phyloP scores from a whole-genome alignment of 768 basidiomycete genomes.

The Cystofilobasidium bisporidii region DNA sequence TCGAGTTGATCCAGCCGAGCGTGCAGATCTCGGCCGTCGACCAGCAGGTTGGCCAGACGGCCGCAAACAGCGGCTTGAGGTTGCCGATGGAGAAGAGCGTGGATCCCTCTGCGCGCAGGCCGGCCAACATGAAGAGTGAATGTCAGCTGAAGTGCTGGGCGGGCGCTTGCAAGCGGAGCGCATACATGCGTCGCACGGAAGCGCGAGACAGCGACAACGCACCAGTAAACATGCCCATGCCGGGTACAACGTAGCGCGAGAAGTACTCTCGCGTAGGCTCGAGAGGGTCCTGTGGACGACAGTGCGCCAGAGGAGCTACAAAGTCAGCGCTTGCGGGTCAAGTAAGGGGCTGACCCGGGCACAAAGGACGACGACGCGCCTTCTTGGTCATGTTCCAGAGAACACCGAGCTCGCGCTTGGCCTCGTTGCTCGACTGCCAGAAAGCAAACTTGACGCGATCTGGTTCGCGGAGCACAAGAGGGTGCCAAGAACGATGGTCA shows the following conservation, averaged over 20 bases:
- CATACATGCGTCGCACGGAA: too few relatives aligned
- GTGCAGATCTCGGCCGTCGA: slow-evolving; percentile 35
- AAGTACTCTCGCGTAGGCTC: slow-evolving; percentile 38
- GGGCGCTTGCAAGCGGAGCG: too few relatives aligned
- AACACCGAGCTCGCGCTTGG: slow-evolving; percentile 36
- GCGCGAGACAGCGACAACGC: background rate
- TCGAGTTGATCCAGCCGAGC: slow-evolving; percentile 39
- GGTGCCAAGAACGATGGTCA: background rate
- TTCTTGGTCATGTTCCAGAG: slow-evolving; percentile 40
- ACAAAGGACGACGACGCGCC: background rate
- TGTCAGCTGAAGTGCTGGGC: too few relatives aligned
- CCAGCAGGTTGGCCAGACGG: slow-evolving; percentile 42
- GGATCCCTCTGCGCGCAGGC: slow-evolving; percentile 36
- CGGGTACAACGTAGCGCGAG: slow-evolving; percentile 37
- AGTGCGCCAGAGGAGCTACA: too few relatives aligned
- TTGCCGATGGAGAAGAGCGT: slow-evolving; percentile 44
- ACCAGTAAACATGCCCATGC: slow-evolving; percentile 26
- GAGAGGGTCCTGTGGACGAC: slow-evolving; percentile 12
- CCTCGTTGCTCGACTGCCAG: slow-evolving; percentile 37
- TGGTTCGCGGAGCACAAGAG: background rate
- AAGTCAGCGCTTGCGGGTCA: too few relatives aligned
- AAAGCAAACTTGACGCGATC: slow-evolving; percentile 37
- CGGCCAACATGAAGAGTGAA: background rate
- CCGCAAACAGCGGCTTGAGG: slow-evolving; percentile 38
- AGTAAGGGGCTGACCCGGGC: background rate